These are phyloP conservation scores for Fusarium robinianum DNA, from an alignment of 2,329 filamentous ascomycete genomes.

Conservation along the genomic window DNA sequence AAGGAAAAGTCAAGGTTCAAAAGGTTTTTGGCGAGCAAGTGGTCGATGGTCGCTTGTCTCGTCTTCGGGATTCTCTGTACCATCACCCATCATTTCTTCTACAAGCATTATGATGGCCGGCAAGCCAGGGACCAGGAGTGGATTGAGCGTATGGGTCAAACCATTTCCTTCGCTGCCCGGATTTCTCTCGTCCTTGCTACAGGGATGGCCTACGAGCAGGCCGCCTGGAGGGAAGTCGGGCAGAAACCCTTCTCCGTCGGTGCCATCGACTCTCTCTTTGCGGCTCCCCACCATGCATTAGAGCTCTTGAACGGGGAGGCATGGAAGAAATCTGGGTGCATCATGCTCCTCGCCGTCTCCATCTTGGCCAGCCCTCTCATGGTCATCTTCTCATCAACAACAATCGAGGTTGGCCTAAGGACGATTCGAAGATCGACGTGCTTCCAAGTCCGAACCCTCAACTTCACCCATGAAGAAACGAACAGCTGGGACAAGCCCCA, in stretches of 20 bases:
- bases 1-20: too few species aligned
- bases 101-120: slow-evolving; percentile 3
- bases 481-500: slow-evolving; percentile 9
- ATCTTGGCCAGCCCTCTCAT: slow-evolving; percentile 28
- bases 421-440: slow-evolving; percentile 1
- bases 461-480: slow-evolving; percentile 27
- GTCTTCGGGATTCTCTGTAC: slow-evolving; percentile 7
- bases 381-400: slow-evolving; percentile 28
- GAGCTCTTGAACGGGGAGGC: slow-evolving; percentile 28
- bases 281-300: slow-evolving; percentile 11
- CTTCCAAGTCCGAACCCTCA: slow-evolving; percentile 26
- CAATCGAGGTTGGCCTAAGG: slow-evolving; percentile 11
- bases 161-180: slow-evolving; percentile 17
- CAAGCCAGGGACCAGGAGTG: slow-evolving; percentile 22
- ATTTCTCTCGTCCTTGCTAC: slow-evolving; percentile 19
- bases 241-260: slow-evolving; percentile 14
- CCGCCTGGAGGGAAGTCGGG: slow-evolving; percentile 18
- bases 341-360: slow-evolving; percentile 30
- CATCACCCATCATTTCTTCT: slow-evolving; percentile 13
- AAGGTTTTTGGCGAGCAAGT: too few species aligned
- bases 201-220: slow-evolving; percentile 20
- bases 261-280: slow-evolving; percentile 27
- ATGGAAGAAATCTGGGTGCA: slow-evolving; percentile 27
- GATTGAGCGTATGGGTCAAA: slow-evolving; percentile 19
- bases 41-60: slow-evolving; percentile 23